These are phyloP conservation scores for Lyophyllum decastes DNA, from an alignment of 768 basidiomycete species.

Conservation along the genomic window DNA sequence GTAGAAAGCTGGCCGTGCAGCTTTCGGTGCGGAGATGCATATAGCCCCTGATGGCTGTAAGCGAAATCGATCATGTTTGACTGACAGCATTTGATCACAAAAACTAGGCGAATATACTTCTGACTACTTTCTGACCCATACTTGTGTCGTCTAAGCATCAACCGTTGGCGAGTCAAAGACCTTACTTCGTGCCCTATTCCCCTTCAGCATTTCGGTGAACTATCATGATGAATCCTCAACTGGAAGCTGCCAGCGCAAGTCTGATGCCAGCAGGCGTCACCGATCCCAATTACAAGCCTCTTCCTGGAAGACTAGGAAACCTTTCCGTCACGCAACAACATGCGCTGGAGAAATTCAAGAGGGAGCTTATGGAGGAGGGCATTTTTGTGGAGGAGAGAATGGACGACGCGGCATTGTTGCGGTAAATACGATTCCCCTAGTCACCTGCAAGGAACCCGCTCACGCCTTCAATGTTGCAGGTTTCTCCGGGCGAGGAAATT, in stretches of 20 bases:
- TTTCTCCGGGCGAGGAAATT: constrained; percentile 95
- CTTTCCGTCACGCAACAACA: constrained; percentile 60
- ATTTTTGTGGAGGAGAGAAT: constrained; percentile 63
- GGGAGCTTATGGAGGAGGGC: constrained; percentile 61
- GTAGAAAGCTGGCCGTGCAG: neutral
- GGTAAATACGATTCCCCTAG: neutral
- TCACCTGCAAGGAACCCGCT: neutral
- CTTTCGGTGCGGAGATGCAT: neutral
- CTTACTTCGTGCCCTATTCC: neutral
- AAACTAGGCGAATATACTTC: neutral
- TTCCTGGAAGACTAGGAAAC: constrained; percentile 76
- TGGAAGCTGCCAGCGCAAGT: constrained; percentile 49
- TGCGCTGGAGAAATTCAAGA: constrained; percentile 67
- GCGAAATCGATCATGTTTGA: neutral
- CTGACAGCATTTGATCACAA: neutral
- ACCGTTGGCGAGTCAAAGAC: neutral
- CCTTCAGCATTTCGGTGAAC: neutral
- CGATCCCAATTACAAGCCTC: constrained; percentile 63
- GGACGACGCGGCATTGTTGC: constrained; percentile 34
- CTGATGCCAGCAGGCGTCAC: constrained; percentile 60
- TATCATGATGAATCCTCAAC: neutral
- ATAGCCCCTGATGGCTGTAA: neutral
- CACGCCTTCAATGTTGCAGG: constrained; percentile 34
- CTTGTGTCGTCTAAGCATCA: neutral
- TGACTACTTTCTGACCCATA: neutral